Evolutionary conservation across 345 rosid genomes (phyloP).

Genomic region (Corchorus capsularis): DNA sequence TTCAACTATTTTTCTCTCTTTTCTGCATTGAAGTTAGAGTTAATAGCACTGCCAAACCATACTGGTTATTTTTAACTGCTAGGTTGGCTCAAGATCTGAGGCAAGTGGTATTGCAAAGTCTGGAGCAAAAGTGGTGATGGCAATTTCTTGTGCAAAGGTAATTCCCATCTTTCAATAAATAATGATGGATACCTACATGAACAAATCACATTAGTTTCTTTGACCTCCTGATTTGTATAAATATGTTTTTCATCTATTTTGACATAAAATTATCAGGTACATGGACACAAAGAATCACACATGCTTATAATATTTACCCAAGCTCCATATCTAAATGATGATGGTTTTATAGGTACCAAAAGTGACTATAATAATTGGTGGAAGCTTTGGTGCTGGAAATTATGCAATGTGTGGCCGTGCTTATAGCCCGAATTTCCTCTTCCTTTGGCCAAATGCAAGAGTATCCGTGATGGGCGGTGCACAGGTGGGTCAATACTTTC

Average conservation of each 20-base stretch:
- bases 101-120: conserved; percentile 97
- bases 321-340: background rate
- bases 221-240: conserved; percentile 10
- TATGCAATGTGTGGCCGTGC: conserved; percentile 99
- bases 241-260: background rate
- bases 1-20: background rate
- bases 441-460: conserved; percentile 95
- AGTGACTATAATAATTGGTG: conserved; percentile 82
- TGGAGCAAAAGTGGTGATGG: conserved; percentile 99
- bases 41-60: conserved; percentile 4
- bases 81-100: conserved; percentile 99
- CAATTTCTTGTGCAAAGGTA: conserved; percentile 96
- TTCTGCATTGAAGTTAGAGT: conserved; percentile 9
- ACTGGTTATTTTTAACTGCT: conserved; percentile 13
- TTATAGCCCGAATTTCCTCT: conserved; percentile 82
- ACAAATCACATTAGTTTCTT: background rate
- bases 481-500: conserved; percentile 54
- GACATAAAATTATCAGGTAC: background rate
- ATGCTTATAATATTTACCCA: background rate
- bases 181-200: background rate
- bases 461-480: conserved; percentile 97
- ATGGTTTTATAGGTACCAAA: conserved; percentile 68
- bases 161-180: conserved; percentile 5
- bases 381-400: conserved; percentile 98
- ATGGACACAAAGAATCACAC: background rate